Evolutionary conservation across 208 protist species (phyloP), one percentile per base, ranked within the genome.

Genomic region (Acanthamoeba divionensis): DNA sequence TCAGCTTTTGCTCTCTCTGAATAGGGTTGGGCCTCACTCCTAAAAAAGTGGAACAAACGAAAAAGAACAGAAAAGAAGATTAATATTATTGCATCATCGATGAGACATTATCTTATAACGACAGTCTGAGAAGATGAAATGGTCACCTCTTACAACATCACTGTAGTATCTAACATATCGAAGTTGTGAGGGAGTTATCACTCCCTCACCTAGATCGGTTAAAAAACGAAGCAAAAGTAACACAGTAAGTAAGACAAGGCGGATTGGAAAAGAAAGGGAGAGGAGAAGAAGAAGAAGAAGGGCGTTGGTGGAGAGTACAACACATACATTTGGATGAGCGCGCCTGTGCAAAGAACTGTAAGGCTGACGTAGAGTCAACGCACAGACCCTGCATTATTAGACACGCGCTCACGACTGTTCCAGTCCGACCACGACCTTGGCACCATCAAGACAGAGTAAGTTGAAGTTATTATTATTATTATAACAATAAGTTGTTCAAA

Each of bases 361-460:
- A 55, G 8, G 75, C 44, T n/a, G 44, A 33, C 7, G 9, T 66
- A 24, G 75, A 48, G 29, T 62, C 48, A 3, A 45, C 31, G 48
- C 38, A 85, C n/a, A 85, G 50, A 3, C 75, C 75, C 3, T 66
- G 24, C 18, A 50, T 48, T 15, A 93, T 62, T 18, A 93, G 36
- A 15, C 80, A 80, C 0, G 47, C 8, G n/a, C 44, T 45, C 8
- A 93, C 55, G 26, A 92, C 80, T 2, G 90, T 90, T 8, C 91
- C 91, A 2, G 91, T 93, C 2, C 92, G 38, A 26, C 90, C 92
- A 15, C 75, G 45, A n/a, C 75, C 75, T 85, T 71, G 52, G n/a
- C 52, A 57, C 52, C 15, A 24, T 57, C 52, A 57, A 57, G 52
- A 15, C 52, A 57, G 18, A 57, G 15, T 57, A 24, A 57, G 52